A percentile compares a stretch with the other conserved stretches of the same genome.
Conservation (phyloP, 1,284 basidiomycete genomes). For the Mrakiaceae sp. region DNA sequence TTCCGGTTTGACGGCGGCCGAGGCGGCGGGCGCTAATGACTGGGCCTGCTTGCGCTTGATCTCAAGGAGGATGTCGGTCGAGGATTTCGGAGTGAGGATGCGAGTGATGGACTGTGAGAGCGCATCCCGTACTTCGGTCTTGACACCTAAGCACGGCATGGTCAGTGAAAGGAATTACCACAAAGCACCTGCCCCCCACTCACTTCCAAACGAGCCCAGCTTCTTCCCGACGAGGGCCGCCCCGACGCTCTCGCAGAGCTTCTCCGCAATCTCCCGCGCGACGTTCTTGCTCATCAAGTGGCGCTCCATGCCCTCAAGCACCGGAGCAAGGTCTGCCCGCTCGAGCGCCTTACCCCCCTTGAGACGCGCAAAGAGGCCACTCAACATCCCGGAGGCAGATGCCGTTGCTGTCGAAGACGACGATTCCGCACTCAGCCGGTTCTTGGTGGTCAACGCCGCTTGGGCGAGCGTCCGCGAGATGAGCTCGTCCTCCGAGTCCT, state of each 20-base stretch:
- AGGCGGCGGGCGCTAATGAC: constrained; percentile 44
- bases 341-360: constrained; percentile 71
- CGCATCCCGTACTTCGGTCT: constrained; percentile 69
- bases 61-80: constrained; percentile 79
- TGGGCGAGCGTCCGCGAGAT: constrained; percentile 46
- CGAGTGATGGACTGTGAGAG: constrained; percentile 80
- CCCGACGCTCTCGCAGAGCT: constrained; percentile 87
- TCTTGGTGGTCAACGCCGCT: constrained; percentile 27
- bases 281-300: constrained; percentile 99
- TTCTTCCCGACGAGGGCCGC: constrained; percentile 82
- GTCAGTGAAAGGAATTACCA: neutral
- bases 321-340: constrained; percentile 71
- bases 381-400: neutral
- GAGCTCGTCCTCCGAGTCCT: constrained; percentile 44
- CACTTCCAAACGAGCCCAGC: constrained; percentile 73
- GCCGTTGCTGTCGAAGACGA: neutral
- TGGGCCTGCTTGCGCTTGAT: constrained; percentile 45
- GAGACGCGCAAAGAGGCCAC: constrained; percentile 62
- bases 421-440: constrained; percentile 23
- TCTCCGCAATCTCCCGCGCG: constrained; percentile 85
- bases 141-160: constrained; percentile 48
- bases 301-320: constrained; percentile 87
- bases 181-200: constrained; percentile 23
- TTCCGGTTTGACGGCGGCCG: constrained; percentile 43
- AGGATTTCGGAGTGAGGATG: constrained; percentile 91